These are phyloP conservation scores for Dothidotthia symphoricarpi DNA, from an alignment of 2,329 filamentous ascomycete species.

Conservation along the genomic window DNA sequence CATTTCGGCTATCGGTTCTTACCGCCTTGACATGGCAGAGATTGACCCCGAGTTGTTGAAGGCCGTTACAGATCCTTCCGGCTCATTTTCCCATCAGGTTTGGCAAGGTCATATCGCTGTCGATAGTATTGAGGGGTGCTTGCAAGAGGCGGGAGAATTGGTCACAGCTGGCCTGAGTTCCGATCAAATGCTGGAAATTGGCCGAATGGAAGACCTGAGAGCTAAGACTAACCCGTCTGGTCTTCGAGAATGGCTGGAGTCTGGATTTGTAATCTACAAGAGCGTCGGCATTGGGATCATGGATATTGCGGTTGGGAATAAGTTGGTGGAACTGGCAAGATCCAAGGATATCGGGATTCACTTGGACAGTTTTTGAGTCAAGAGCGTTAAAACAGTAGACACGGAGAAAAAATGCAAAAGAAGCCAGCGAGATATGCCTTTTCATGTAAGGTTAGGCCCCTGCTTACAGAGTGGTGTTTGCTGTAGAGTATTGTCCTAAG, in stretches of 20 bases:
- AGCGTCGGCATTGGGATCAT: slow-evolving; percentile 54
- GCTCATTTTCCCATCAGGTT: not conserved
- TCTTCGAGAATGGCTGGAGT: slow-evolving; percentile 20
- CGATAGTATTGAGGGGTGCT: slow-evolving; percentile 42
- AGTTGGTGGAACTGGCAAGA: slow-evolving; percentile 15
- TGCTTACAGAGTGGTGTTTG: too few relatives aligned
- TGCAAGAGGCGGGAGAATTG: slow-evolving; percentile 50
- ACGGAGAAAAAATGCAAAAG: too few relatives aligned
- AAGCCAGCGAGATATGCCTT: too few relatives aligned
- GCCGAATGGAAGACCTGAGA: slow-evolving; percentile 4
- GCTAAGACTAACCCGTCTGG: slow-evolving; percentile 19
- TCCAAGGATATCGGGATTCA: slow-evolving; percentile 13
- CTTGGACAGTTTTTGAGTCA: slow-evolving; percentile 12
- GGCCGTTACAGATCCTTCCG: slow-evolving; percentile 5
- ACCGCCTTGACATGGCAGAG: slow-evolving; percentile 48
- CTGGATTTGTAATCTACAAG: slow-evolving; percentile 50
- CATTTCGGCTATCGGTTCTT: slow-evolving; percentile 31
- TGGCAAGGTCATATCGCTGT: slow-evolving; percentile 18
- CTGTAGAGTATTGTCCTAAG: too few relatives aligned
- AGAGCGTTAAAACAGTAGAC: too few relatives aligned
- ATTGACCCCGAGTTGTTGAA: slow-evolving; percentile 47
- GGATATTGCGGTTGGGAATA: slow-evolving; percentile 47
- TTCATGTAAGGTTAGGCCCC: too few relatives aligned
- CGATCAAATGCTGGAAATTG: slow-evolving; percentile 15
- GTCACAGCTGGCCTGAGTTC: slow-evolving; percentile 40